These are phyloP conservation scores for Asterophora parasitica DNA, from an alignment of 768 basidiomycete genomes.

Conservation along the genomic window DNA sequence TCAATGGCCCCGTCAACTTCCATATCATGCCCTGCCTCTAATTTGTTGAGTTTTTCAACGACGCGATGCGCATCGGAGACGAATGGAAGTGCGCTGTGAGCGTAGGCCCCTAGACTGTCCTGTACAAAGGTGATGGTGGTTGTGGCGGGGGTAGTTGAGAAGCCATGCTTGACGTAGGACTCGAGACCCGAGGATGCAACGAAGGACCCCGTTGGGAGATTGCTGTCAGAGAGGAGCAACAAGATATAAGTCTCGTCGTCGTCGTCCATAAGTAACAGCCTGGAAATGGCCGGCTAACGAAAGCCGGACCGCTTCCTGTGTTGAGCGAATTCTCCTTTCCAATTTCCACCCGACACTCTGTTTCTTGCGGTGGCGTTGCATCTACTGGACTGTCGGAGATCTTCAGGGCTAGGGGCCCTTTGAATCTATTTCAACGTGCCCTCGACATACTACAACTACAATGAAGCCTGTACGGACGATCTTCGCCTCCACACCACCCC, in stretches of 20 bases:
- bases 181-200: constrained; percentile 93
- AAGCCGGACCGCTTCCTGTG: constrained; percentile 8
- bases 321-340: constrained; percentile 1
- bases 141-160: constrained; percentile 34
- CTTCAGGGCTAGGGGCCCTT: not conserved
- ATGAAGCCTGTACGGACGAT: constrained; percentile 31
- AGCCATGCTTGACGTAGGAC: constrained; percentile 84
- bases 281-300: constrained; percentile 4
- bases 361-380: constrained; percentile 22
- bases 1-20: constrained; percentile 8
- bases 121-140: constrained; percentile 57
- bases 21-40: not conserved
- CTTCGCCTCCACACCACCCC: constrained; percentile 14
- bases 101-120: constrained; percentile 74
- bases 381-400: constrained; percentile 3
- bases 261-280: constrained; percentile 27
- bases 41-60: constrained; percentile 23
- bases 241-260: constrained; percentile 63
- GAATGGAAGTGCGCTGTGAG: constrained; percentile 71
- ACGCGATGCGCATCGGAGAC: constrained; percentile 64
- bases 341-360: not conserved
- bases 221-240: constrained; percentile 82
- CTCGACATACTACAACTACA: not conserved
- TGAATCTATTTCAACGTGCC: not conserved
- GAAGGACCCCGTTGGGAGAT: constrained; percentile 95